Conservation (phyloP, 371 early-diverging fungal genomes). For the Lichtheimia ornata region DNA sequence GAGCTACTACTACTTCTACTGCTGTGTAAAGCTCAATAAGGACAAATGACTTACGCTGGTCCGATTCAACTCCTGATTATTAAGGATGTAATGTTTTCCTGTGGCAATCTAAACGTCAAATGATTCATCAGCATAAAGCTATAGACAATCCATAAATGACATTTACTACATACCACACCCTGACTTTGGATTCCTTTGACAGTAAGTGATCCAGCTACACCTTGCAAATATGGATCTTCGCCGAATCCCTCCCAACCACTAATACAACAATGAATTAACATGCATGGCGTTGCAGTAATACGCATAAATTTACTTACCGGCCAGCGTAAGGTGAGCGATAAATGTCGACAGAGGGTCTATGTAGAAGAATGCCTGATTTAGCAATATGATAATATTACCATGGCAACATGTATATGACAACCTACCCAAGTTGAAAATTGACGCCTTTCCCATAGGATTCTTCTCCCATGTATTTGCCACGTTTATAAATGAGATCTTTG, state of each 20-base stretch:
- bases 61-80: slow-evolving; percentile 47
- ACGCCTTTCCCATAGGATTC: slow-evolving; percentile 56
- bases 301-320: slow-evolving; percentile 23
- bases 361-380: too few species aligned
- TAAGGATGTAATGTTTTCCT: slow-evolving; percentile 52
- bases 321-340: slow-evolving; percentile 48
- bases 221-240: slow-evolving; percentile 62
- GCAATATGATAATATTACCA: too few species aligned
- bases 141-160: background rate
- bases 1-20: background rate
- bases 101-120: slow-evolving; percentile 37
- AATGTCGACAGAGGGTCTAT: slow-evolving; percentile 47
- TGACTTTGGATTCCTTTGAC: slow-evolving; percentile 37
- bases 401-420: too few species aligned
- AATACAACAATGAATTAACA: background rate
- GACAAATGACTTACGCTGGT: slow-evolving; percentile 10
- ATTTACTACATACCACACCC: slow-evolving; percentile 34
- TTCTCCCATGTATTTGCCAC: slow-evolving; percentile 51
- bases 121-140: background rate
- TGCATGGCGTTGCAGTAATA: slow-evolving; percentile 16
- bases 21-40: background rate
- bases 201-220: slow-evolving; percentile 29
- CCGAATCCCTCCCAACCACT: slow-evolving; percentile 64
- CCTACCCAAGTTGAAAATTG: slow-evolving; percentile 41
- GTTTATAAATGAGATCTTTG: slow-evolving; percentile 39